Base-by-base conservation (phyloP, 495 filamentous ascomycete species). In the Daldinia vernicosa region DNA sequence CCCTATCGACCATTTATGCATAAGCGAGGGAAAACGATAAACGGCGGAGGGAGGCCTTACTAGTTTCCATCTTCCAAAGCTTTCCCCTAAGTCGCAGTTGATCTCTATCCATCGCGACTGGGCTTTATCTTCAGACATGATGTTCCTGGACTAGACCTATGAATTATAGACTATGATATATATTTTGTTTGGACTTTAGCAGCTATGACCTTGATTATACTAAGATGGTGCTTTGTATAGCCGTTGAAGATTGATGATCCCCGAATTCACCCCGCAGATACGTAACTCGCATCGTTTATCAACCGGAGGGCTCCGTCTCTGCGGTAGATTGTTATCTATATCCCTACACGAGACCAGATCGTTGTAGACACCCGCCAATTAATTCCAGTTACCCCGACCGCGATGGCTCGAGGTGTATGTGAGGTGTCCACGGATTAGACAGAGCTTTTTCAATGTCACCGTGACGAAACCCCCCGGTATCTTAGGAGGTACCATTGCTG, bases 51-150 rank as follows among this genome's bases (percentile, higher is more conserved):
- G 15, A 8, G 19, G 35, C 8, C 62, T 47, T 62, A 71, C 68
- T 67, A 76, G 68, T 57, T 74, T 77, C 72, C 75, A 77, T 60
- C 70, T 66, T 15, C 77, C 77, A 45, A 76, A 77, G 0, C 73
- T 74, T 45, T 79, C 77, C 4, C 77, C 77, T 66, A 79, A 72
- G 35, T 79, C 77, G 52, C 72, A 75, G 45, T 79, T 79, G 43
- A 79, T 77, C 33, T 76, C 71, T 33, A 61, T 53, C 30, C 69
- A 59, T 12, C 63, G 68, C 14, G 53, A 35, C 26, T 69, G 32
- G 11, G 45, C 17, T 72, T 76, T 76, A 6, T 83, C 64, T 7
- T 67, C 24, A 12, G 47, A 27, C 39, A 56, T 37, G 19, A 12
- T 56, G 19, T 8, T 57, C 28, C 15, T 5, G 19, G 11, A 51